Evolutionary conservation across 108 stramenopile genomes (phyloP).

Genomic region (Skeletonema costatum): DNA sequence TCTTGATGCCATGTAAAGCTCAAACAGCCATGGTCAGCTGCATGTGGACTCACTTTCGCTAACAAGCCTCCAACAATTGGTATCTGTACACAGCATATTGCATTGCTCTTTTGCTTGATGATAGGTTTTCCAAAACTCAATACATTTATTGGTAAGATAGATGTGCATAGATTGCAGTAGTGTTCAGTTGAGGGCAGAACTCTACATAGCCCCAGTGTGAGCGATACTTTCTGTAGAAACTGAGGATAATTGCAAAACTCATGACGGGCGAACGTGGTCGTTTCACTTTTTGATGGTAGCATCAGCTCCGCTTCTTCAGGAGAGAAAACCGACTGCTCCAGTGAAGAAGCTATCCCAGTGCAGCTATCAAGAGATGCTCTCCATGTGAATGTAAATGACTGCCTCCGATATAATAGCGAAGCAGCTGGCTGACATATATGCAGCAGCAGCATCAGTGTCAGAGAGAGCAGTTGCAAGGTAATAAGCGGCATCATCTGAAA

Average conservation of each 20-base stretch:
- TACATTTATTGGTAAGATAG: constrained; percentile 3
- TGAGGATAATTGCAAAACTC: constrained; percentile 14
- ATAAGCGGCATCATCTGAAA: background rate
- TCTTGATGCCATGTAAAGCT: constrained; percentile 16
- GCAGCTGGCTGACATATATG: background rate
- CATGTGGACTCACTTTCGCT: background rate
- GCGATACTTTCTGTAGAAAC: constrained; percentile 6
- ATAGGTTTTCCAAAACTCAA: constrained; percentile 7
- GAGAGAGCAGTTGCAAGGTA: background rate
- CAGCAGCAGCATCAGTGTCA: background rate
- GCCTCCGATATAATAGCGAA: background rate
- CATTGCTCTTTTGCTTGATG: background rate
- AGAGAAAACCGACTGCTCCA: constrained; percentile 5
- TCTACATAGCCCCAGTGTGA: constrained; percentile 13
- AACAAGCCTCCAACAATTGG: constrained; percentile 15
- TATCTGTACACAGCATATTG: constrained; percentile 5
- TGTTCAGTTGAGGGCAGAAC: background rate
- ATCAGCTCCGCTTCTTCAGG: background rate
- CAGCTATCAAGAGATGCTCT: constrained; percentile 10
- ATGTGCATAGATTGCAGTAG: background rate
- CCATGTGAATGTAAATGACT: constrained; percentile 13
- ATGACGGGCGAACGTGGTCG: background rate
- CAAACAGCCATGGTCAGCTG: constrained; percentile 2
- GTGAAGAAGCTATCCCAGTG: constrained; percentile 9
- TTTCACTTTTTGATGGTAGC: background rate